Evolutionary conservation across 306 rosid genomes (phyloP).

Genomic region (Styphnolobium japonicum): DNA sequence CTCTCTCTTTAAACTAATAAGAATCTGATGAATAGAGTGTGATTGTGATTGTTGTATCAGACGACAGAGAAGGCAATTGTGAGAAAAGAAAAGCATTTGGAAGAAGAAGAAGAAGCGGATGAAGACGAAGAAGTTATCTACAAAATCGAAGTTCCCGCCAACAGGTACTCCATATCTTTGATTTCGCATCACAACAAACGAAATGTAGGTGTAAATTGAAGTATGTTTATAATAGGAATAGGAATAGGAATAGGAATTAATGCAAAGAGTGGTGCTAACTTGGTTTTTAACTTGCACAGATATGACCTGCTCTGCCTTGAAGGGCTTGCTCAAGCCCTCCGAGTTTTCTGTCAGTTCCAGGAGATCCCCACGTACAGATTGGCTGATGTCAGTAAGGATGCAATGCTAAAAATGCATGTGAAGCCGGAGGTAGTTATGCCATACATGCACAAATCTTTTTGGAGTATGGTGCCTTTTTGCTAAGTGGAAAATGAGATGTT

Average conservation of each 20-base stretch:
- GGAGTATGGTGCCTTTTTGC: not conserved
- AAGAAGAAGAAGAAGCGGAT: conserved; percentile 34
- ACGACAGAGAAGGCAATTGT: conserved; percentile 88
- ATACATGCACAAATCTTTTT: not conserved
- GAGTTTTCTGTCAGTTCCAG: conserved; percentile 55
- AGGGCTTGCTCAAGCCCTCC: conserved; percentile 87
- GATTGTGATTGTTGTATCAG: conserved; percentile 40
- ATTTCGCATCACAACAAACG: too few relatives aligned
- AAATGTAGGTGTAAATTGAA: not conserved
- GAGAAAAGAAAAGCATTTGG: conserved; percentile 82
- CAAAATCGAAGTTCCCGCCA: conserved; percentile 86
- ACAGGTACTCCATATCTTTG: too few relatives aligned
- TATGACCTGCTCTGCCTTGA: conserved; percentile 93
- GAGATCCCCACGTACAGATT: conserved; percentile 60
- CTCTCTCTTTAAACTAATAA: not conserved
- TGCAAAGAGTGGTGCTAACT: conserved; percentile 1
- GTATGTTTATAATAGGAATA: not conserved
- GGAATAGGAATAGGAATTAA: not conserved
- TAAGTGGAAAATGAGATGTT: conserved; percentile 15
- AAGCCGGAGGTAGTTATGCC: conserved; percentile 71
- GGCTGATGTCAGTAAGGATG: conserved; percentile 55
- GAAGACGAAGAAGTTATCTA: conserved; percentile 48
- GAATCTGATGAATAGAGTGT: not conserved
- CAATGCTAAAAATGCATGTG: conserved; percentile 76
- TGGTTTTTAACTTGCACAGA: conserved; percentile 37